Conservation (phyloP, 768 basidiomycete genomes). For the Exidia glandulosa region DNA sequence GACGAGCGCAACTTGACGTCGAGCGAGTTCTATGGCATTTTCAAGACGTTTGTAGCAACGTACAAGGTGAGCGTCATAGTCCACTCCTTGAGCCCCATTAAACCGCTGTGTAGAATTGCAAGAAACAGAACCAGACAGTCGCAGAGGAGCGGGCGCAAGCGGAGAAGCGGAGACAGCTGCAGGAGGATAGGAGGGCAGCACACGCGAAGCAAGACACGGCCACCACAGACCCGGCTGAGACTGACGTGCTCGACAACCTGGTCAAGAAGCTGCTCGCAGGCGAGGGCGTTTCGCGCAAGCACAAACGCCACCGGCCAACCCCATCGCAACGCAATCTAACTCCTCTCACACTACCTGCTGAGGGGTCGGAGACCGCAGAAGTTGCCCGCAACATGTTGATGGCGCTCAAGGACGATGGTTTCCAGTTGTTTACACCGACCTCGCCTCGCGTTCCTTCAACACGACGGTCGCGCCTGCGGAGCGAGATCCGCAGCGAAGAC, state of each 20-base stretch:
- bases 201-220: slow-evolving; percentile 25
- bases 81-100: background rate
- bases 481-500: slow-evolving; percentile 7
- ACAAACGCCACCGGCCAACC: slow-evolving; percentile 2
- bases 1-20: slow-evolving; percentile 80
- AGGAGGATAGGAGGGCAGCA: slow-evolving; percentile 42
- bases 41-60: slow-evolving; percentile 93
- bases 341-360: background rate
- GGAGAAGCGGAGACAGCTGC: slow-evolving; percentile 58
- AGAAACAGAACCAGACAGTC: slow-evolving; percentile 60
- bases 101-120: slow-evolving; percentile 60
- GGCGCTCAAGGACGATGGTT: slow-evolving; percentile 59
- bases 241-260: slow-evolving; percentile 51
- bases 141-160: slow-evolving; percentile 58
- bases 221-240: slow-evolving; percentile 42
- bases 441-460: slow-evolving; percentile 30
- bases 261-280: slow-evolving; percentile 65
- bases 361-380: slow-evolving; percentile 34
- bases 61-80: slow-evolving; percentile 50
- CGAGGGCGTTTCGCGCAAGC: slow-evolving; percentile 32
- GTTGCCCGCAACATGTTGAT: slow-evolving; percentile 69
- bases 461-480: slow-evolving; percentile 18
- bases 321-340: slow-evolving; percentile 1
- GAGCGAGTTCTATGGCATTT: slow-evolving; percentile 89
- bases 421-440: slow-evolving; percentile 32